phyloP scores from a whole-genome alignment of 345 rosid genomes.

The Garcia nutans region DNA sequence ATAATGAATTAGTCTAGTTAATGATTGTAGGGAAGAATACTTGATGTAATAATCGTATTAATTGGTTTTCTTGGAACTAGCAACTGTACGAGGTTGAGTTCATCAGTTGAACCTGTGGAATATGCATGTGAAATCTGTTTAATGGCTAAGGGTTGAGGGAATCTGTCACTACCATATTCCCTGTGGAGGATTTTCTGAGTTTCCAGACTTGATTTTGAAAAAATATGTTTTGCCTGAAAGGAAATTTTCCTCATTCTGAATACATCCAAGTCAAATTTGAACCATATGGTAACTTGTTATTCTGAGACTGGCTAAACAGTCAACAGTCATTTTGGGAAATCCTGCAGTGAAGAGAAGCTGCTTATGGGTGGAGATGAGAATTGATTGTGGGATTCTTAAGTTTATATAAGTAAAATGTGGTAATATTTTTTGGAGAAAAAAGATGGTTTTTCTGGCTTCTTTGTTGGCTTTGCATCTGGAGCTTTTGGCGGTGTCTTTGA shows the following conservation, averaged over 20 bases:
- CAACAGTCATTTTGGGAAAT: not conserved
- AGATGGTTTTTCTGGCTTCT: not conserved
- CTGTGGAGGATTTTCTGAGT: not conserved
- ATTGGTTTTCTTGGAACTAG: not conserved
- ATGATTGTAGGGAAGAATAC: constrained; percentile 5
- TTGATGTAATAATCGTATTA: not conserved
- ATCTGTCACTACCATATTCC: not conserved
- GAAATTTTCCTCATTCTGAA: no score
- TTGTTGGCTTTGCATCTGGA: not conserved
- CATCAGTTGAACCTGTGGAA: not conserved
- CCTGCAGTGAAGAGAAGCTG: not conserved
- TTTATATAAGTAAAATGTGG: not conserved
- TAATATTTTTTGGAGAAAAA: not conserved
- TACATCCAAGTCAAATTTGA: not conserved
- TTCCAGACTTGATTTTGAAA: not conserved
- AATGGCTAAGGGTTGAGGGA: not conserved
- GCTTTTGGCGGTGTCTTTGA: not conserved
- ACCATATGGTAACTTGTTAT: not conserved
- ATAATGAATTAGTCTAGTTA: not conserved
- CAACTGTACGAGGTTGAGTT: not conserved
- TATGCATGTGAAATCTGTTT: not conserved
- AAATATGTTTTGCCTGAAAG: not conserved
- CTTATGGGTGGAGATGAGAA: not conserved
- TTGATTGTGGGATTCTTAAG: not conserved
- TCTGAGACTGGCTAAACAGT: not conserved